phyloP scores from a whole-genome alignment of 2,329 filamentous ascomycete species.

The Emergomyces orientalis region DNA sequence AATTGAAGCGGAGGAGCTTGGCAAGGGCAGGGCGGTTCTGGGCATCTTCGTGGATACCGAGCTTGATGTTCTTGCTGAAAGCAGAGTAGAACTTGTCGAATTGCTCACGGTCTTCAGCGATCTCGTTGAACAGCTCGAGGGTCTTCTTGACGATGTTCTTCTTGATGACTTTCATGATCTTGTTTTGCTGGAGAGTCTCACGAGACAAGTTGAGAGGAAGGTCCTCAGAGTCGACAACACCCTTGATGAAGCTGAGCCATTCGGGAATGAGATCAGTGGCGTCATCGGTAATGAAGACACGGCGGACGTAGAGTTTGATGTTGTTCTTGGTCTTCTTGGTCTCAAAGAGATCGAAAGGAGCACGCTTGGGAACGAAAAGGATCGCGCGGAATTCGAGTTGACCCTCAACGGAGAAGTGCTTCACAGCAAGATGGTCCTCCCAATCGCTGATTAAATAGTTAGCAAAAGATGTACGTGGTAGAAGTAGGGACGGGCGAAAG shows the following conservation, averaged over 20 bases:
- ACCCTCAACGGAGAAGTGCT: slow-evolving; percentile 99
- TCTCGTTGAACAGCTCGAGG: slow-evolving; percentile 98
- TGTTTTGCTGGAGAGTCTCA: slow-evolving; percentile 99
- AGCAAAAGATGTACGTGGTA: slow-evolving; percentile 9
- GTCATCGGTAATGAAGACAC: slow-evolving; percentile 99
- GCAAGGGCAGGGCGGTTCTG: slow-evolving; percentile 90
- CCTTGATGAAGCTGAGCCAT: slow-evolving; percentile 99
- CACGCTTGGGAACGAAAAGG: slow-evolving; percentile 98
- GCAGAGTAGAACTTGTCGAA: slow-evolving; percentile 99
- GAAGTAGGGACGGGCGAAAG: background rate
- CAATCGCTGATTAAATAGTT: slow-evolving; percentile 53
- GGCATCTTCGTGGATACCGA: slow-evolving; percentile 98
- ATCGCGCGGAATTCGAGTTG: slow-evolving; percentile 99
- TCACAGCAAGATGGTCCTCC: slow-evolving; percentile 98
- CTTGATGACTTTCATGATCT: slow-evolving; percentile 99
- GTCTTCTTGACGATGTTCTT: slow-evolving; percentile 99
- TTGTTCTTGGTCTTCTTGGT: slow-evolving; percentile 99
- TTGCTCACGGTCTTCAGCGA: slow-evolving; percentile 98
- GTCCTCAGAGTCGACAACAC: slow-evolving; percentile 99
- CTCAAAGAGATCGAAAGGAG: slow-evolving; percentile 99
- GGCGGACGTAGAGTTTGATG: slow-evolving; percentile 99
- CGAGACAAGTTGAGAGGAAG: slow-evolving; percentile 98
- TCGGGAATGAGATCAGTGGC: slow-evolving; percentile 98
- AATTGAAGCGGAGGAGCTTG: slow-evolving; percentile 98
- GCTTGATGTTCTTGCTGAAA: slow-evolving; percentile 99